Evolutionary conservation across 1,284 basidiomycete genomes (phyloP), one percentile per base, ranked within the genome.

Genomic region (Boletellus sp.): DNA sequence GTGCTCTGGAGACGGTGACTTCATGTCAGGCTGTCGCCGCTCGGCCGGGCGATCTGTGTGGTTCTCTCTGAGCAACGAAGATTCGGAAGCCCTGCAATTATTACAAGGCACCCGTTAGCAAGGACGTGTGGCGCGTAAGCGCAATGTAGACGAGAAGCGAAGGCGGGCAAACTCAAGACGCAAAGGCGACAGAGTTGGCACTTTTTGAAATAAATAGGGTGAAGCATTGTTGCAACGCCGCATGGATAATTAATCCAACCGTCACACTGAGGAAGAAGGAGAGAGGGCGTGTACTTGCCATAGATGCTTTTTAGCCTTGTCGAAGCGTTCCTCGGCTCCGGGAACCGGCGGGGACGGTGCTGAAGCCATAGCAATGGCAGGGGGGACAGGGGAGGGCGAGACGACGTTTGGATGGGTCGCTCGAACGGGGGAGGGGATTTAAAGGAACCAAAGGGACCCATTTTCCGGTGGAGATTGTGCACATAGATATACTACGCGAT

Each of bases 401-500:
- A 58, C 55, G 59, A 61, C 47, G 62, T 61, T 58, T 49, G 54
- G 46, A 54, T 55, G 61, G 26, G 46, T 56, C 47, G 56, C 47
- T 65, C 53, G 51, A 48, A 58, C 54, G 57, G 55, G 44, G 57
- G 53, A 53, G 55, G 61, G 61, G 54, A 60, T 68, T 70, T 69
- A 70, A 69, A 67, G 54, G 65, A 63, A 53, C 39, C 47, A 66
- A 53, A 57, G 37, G 59, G 58, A 51, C 51, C 41, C 49, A 55
- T 64, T 67, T 61, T 51, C 60, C 66, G 67, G 66, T 69, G 56
- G 66, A 68, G 65, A 68, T 71, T 70, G 62, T 68, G 59, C 62
- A 70, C 66, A 66, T 70, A 71, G 68, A 71, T 71, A 70, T 66
- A 68, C 66, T 65, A 70, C 67, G 66, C 60, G 66, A 67, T 71